phyloP scores from a whole-genome alignment of 768 basidiomycete genomes.

The Mycena latifolia region DNA sequence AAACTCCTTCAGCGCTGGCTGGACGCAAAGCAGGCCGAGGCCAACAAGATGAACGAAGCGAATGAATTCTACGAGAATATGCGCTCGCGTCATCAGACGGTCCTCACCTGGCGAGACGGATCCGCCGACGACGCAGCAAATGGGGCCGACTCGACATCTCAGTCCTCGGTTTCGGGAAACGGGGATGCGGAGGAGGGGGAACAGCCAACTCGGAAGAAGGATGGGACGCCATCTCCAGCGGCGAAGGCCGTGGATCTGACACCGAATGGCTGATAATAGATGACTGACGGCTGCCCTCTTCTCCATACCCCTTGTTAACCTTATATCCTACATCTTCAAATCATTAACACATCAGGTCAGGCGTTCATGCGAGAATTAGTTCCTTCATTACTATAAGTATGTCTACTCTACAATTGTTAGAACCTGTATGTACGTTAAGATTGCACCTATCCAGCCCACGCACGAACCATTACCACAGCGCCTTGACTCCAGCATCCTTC shows the following conservation, averaged over 20 bases:
- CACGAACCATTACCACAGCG: conserved; percentile 69
- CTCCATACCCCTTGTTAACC: conserved; percentile 50
- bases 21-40: conserved; percentile 93
- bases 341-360: background rate
- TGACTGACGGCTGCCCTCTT: conserved; percentile 42
- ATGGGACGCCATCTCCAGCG: conserved; percentile 80
- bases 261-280: conserved; percentile 91
- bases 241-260: conserved; percentile 83
- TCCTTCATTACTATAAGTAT: background rate
- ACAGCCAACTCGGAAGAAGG: conserved; percentile 66
- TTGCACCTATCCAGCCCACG: background rate
- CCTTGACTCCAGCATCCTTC: conserved; percentile 61
- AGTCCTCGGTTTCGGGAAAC: conserved; percentile 75
- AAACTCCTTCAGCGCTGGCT: conserved; percentile 97
- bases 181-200: conserved; percentile 66
- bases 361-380: conserved; percentile 1
- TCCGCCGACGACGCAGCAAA: conserved; percentile 45
- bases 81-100: conserved; percentile 78
- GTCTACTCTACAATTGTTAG: background rate
- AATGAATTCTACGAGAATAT: conserved; percentile 92
- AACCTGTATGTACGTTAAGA: background rate
- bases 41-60: conserved; percentile 95
- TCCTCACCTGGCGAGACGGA: conserved; percentile 68
- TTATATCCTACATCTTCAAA: conserved; percentile 41
- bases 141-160: conserved; percentile 46